Conservation (phyloP, 345 rosid species). For the Trapa incisa region DNA sequence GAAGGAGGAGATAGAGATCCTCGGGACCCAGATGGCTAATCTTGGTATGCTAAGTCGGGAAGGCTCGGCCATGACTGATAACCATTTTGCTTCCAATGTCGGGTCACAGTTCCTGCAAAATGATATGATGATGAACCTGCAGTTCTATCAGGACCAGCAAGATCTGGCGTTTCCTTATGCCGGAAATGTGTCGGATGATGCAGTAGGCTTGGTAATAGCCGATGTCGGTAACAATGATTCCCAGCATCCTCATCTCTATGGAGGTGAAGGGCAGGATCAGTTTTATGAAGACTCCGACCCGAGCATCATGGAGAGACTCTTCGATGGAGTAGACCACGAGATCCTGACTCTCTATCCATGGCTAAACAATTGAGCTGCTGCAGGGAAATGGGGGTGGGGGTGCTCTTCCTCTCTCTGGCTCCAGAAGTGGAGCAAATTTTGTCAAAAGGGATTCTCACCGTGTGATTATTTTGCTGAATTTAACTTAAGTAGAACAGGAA, state of each 20-base stretch:
- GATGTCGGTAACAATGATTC: neutral
- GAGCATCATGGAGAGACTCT: conserved; percentile 15
- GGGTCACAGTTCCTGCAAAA: conserved; percentile 13
- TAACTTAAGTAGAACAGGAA: neutral
- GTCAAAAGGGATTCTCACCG: neutral
- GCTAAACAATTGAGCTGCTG: conserved; percentile 14
- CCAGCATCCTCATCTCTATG: conserved; percentile 13
- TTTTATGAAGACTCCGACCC: conserved; percentile 15
- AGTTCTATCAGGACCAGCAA: conserved; percentile 24
- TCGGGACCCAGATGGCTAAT: conserved; percentile 40
- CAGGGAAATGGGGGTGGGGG: conserved; percentile 4
- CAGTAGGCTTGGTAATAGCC: neutral
- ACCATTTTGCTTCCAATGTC: conserved; percentile 4
- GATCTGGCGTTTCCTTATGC: conserved; percentile 14
- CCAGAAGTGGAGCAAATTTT: conserved; percentile 7
- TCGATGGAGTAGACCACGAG: conserved; percentile 30
- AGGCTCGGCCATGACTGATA: conserved; percentile 12
- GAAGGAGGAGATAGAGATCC: conserved; percentile 44
- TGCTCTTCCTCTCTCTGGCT: neutral
- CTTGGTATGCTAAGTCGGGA: conserved; percentile 17
- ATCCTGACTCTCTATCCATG: conserved; percentile 20
- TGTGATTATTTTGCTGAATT: conserved; percentile 2
- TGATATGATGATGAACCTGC: conserved; percentile 21
- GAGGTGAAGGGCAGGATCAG: conserved; percentile 22
- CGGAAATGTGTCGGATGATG: conserved; percentile 11